Evolutionary conservation across 2,329 filamentous ascomycete species (phyloP).

Genomic region (Boeremia exigua): DNA sequence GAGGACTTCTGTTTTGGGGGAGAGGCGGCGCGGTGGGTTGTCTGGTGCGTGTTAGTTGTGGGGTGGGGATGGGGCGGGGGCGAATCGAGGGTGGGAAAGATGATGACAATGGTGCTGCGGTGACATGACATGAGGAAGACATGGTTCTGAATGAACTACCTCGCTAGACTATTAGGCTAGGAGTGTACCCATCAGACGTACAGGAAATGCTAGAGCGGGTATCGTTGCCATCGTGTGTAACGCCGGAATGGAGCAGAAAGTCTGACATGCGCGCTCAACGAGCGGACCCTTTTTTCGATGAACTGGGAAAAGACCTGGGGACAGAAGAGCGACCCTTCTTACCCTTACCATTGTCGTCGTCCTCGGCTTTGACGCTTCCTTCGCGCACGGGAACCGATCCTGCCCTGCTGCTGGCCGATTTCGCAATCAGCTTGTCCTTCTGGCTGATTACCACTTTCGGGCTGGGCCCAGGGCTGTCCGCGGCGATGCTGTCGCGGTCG

Average conservation of each 20-base stretch:
- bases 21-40: constrained; percentile 37
- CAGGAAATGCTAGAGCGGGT: constrained; percentile 23
- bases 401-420: constrained; percentile 48
- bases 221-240: constrained; percentile 26
- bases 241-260: constrained; percentile 3
- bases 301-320: constrained; percentile 24
- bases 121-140: constrained; percentile 9
- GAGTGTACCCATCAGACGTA: constrained; percentile 19
- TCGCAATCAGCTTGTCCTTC: constrained; percentile 48
- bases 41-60: constrained; percentile 20
- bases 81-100: background rate
- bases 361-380: constrained; percentile 59
- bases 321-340: constrained; percentile 44
- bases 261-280: constrained; percentile 18
- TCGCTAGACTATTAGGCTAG: constrained; percentile 30
- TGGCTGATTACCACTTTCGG: constrained; percentile 43
- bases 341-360: constrained; percentile 55
- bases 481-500: constrained; percentile 48
- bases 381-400: constrained; percentile 56
- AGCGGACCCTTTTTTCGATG: constrained; percentile 21
- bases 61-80: background rate
- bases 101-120: background rate
- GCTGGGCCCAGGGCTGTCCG: constrained; percentile 46
- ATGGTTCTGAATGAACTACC: constrained; percentile 22
- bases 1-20: constrained; percentile 56